Conservation (phyloP, 176 grass and related monocot genomes). For the Coix lacrymajobi region DNA sequence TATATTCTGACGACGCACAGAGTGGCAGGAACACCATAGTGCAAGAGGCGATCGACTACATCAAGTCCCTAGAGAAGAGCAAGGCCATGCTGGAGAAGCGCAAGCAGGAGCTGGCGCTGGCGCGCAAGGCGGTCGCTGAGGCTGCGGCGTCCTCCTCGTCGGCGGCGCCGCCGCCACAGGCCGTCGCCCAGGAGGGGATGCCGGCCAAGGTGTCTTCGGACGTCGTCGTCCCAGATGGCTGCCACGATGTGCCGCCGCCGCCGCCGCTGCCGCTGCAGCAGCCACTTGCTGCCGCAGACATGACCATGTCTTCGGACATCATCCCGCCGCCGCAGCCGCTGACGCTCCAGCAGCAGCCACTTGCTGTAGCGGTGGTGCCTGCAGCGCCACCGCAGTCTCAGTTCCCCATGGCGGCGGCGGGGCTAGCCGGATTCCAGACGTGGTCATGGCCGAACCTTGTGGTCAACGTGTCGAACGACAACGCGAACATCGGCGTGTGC, state of each 20-base stretch:
- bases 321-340: background rate
- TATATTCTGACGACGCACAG: conserved; percentile 9
- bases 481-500: conserved; percentile 50
- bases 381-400: background rate
- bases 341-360: background rate
- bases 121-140: background rate
- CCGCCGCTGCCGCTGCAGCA: background rate
- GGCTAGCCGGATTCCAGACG: conserved; percentile 34
- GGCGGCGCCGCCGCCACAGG: too few relatives aligned
- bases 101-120: conserved; percentile 37
- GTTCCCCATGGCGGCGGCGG: background rate
- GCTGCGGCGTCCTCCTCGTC: background rate
- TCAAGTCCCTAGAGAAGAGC: conserved; percentile 45
- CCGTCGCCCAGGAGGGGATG: background rate
- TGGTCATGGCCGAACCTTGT: conserved; percentile 58
- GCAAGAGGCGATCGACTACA: conserved; percentile 54
- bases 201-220: background rate
- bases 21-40: conserved; percentile 59
- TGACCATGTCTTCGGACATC: too few relatives aligned
- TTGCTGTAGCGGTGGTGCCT: background rate
- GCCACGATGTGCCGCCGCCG: background rate
- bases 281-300: background rate
- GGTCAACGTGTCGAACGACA: conserved; percentile 31
- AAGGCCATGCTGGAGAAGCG: conserved; percentile 38
- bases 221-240: background rate